Conservation (phyloP, 768 basidiomycete genomes). For the Auriculariales sp. region DNA sequence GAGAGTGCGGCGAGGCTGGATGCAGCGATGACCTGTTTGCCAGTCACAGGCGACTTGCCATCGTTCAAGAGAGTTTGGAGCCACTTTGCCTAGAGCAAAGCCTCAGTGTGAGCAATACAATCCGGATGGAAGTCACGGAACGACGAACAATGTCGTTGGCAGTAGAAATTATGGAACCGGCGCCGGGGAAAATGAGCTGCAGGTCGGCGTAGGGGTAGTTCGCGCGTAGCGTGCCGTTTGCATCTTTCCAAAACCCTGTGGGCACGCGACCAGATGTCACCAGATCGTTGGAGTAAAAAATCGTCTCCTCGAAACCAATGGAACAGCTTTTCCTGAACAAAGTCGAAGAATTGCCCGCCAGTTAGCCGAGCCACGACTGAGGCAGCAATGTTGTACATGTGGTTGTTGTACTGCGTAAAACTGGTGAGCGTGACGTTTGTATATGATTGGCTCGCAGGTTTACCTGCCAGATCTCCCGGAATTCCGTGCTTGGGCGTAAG, state of each 20-base stretch:
- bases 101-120: background rate
- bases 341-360: background rate
- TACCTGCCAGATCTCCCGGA: background rate
- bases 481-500: background rate
- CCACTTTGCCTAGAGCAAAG: background rate
- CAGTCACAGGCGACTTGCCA: background rate
- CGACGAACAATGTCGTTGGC: background rate
- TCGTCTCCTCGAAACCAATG: background rate
- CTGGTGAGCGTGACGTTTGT: background rate
- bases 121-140: no score
- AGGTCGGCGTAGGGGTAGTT: background rate
- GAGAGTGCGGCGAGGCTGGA: background rate
- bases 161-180: background rate
- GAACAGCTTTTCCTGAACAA: background rate
- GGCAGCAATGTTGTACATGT: background rate
- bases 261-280: background rate
- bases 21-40: background rate
- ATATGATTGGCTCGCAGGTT: background rate
- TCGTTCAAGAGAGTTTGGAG: background rate
- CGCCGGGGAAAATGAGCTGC: background rate
- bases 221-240: background rate
- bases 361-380: background rate
- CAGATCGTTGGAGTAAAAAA: background rate
- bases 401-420: slow-evolving; percentile 2
- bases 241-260: background rate